These are phyloP conservation scores for Lactarius hatsudake DNA, from an alignment of 768 basidiomycete species.

Conservation along the genomic window DNA sequence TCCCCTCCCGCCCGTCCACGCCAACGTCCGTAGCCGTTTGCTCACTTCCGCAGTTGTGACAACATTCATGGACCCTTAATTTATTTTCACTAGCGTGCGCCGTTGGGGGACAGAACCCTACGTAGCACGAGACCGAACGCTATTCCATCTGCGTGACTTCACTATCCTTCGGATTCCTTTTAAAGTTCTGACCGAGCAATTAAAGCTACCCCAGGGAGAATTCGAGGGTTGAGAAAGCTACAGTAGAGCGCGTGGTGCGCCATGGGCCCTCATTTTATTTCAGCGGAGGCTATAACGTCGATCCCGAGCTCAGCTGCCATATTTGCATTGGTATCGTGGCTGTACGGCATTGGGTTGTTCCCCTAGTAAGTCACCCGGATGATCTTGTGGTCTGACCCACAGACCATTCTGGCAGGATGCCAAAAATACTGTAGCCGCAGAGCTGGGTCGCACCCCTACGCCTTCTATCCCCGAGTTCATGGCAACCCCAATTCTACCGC, in stretches of 20 bases:
- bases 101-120: neutral
- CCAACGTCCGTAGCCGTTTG: neutral
- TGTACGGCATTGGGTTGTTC: slow-evolving; percentile 12
- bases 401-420: neutral
- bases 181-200: neutral
- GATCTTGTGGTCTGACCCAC: neutral
- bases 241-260: neutral
- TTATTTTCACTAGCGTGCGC: neutral
- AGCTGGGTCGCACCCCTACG: neutral
- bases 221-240: neutral
- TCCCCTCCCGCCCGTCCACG: neutral
- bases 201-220: neutral
- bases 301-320: slow-evolving; percentile 18
- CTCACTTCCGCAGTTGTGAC: neutral
- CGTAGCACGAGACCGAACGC: neutral
- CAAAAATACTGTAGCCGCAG: neutral
- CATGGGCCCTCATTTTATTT: neutral
- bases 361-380: neutral
- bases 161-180: neutral
- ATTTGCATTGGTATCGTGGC: slow-evolving; percentile 12
- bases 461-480: slow-evolving; percentile 4
- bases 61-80: neutral
- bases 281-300: neutral
- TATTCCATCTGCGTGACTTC: neutral
- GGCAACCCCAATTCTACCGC: slow-evolving; percentile 21